Percentiles rank a stretch among this genome's conserved stretches.
Evolutionary conservation across 768 basidiomycete species (phyloP).

Genomic region (Leccinum disarticulatum): DNA sequence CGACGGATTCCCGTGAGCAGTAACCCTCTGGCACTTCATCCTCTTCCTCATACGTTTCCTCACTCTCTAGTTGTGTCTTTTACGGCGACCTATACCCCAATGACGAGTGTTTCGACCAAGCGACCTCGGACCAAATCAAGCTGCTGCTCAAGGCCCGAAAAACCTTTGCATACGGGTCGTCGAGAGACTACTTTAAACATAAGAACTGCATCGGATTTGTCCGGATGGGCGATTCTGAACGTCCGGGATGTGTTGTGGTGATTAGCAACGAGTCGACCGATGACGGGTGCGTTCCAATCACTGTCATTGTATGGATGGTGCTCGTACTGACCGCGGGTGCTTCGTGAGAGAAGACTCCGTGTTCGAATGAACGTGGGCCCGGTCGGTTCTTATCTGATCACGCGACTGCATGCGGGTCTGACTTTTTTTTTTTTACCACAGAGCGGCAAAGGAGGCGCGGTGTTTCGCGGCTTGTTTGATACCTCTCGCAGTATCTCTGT

Average conservation of each 20-base stretch:
- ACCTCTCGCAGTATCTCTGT: conserved; percentile 42
- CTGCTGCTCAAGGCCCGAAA: conserved; percentile 61
- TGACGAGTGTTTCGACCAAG: conserved; percentile 59
- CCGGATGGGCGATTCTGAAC: conserved; percentile 55
- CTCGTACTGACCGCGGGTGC: background rate
- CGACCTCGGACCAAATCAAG: conserved; percentile 49
- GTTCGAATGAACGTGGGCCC: conserved; percentile 66
- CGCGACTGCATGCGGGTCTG: background rate
- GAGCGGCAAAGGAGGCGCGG: conserved; percentile 33
- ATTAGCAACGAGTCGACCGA: conserved; percentile 53
- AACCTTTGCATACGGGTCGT: conserved; percentile 64
- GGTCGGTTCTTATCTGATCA: conserved; percentile 39
- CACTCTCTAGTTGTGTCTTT: conserved; percentile 72
- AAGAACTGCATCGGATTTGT: conserved; percentile 77
- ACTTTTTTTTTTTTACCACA: conserved; percentile 23
- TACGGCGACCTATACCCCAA: conserved; percentile 83
- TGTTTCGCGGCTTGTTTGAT: conserved; percentile 51
- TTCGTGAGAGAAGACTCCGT: background rate
- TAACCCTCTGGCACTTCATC: background rate
- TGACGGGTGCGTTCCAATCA: conserved; percentile 15
- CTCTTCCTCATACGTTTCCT: background rate
- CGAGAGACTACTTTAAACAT: conserved; percentile 56
- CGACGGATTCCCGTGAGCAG: conserved; percentile 70
- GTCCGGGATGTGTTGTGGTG: conserved; percentile 67
- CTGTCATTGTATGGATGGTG: background rate